Percentiles rank a stretch among this genome's conserved stretches.
phyloP scores from a whole-genome alignment of 495 filamentous ascomycete genomes.

The Xylaria nigripes region DNA sequence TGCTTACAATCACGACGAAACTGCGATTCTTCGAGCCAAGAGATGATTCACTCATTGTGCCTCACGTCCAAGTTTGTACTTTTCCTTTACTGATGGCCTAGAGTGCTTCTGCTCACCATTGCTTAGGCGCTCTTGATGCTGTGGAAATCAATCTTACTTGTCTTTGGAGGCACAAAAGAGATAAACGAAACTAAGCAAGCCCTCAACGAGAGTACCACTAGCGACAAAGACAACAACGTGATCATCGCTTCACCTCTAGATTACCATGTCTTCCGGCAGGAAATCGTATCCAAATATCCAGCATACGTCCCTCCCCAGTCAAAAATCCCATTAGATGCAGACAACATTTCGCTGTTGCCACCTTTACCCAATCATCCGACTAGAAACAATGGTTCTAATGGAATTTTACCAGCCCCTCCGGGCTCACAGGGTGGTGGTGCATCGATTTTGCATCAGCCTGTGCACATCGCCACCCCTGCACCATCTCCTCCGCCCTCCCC shows the following conservation, averaged over 20 bases:
- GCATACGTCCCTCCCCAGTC: slow-evolving; percentile 86
- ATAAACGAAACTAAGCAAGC: slow-evolving; percentile 66
- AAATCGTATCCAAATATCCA: slow-evolving; percentile 98
- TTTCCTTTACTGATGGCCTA: background rate
- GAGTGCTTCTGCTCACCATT: slow-evolving; percentile 30
- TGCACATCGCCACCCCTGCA: slow-evolving; percentile 94
- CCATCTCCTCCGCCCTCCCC: slow-evolving; percentile 96
- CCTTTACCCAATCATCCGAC: slow-evolving; percentile 67
- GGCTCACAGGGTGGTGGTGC: slow-evolving; percentile 50
- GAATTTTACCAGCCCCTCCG: slow-evolving; percentile 37
- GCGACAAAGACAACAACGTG: slow-evolving; percentile 45
- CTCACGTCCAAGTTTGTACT: slow-evolving; percentile 16
- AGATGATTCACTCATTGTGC: slow-evolving; percentile 28
- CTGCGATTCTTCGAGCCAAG: slow-evolving; percentile 78
- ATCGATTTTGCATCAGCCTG: slow-evolving; percentile 89
- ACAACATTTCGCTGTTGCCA: slow-evolving; percentile 84
- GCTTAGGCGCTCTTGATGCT: slow-evolving; percentile 53
- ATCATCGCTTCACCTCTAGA: slow-evolving; percentile 91
- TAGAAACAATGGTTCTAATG: slow-evolving; percentile 39
- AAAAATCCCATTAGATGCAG: slow-evolving; percentile 74
- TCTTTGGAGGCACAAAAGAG: slow-evolving; percentile 68
- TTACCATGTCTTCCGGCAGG: slow-evolving; percentile 92
- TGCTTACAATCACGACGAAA: slow-evolving; percentile 66
- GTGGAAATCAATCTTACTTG: slow-evolving; percentile 83
- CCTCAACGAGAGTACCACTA: slow-evolving; percentile 42